Evolutionary conservation across 2,329 filamentous ascomycete species (phyloP).

Genomic region (Fusarium algeriense): DNA sequence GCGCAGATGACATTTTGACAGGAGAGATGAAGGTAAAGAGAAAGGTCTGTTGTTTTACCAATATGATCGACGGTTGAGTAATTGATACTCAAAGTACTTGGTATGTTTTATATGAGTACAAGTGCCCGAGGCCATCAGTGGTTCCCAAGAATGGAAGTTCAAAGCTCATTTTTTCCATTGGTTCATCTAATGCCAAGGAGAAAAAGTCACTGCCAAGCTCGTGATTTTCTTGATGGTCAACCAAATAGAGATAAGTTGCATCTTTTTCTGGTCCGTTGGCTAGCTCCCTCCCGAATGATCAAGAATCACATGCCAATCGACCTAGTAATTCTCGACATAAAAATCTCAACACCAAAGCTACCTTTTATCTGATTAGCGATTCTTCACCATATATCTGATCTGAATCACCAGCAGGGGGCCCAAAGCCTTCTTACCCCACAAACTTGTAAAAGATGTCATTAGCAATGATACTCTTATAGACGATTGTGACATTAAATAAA

Average conservation of each 20-base stretch:
- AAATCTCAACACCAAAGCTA: rapidly evolving
- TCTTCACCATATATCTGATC: background rate
- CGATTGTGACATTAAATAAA: no score
- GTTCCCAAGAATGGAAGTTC: background rate
- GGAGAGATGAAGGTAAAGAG: no score
- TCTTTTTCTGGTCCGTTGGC: background rate
- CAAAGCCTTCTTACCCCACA: no score
- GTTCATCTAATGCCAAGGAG: background rate
- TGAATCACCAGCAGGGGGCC: no score
- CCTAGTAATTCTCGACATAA: no score
- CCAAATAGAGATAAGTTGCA: background rate
- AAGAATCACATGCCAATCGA: background rate
- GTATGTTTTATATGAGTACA: background rate
- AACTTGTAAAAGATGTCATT: no score
- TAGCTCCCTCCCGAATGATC: background rate
- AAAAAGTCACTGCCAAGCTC: background rate
- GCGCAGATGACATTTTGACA: background rate
- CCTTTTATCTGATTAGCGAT: background rate
- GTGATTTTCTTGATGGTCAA: background rate
- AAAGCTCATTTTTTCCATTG: background rate
- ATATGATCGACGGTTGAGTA: background rate
- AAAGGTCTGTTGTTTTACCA: no score
- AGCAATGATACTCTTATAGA: no score
- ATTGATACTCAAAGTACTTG: background rate
- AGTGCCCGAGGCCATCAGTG: background rate